A percentile compares a stretch with the other conserved stretches of the same genome.
phyloP scores from a whole-genome alignment of 148 eudicot species.

The Rhododendron ferrugineum region DNA sequence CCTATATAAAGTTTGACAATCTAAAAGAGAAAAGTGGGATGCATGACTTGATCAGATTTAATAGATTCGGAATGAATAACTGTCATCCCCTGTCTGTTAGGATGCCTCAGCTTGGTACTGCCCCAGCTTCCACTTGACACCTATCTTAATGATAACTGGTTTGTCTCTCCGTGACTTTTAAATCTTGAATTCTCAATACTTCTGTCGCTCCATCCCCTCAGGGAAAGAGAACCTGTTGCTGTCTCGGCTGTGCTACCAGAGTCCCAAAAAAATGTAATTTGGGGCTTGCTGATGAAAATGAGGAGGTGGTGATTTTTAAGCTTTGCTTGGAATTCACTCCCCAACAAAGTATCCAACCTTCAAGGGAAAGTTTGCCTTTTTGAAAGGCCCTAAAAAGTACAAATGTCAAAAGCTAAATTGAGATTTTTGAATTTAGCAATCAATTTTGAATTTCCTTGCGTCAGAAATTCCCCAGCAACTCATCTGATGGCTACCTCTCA shows the following conservation, averaged over 20 bases:
- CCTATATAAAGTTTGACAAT: background rate
- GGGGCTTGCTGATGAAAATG: background rate
- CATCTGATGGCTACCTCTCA: background rate
- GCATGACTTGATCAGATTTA: background rate
- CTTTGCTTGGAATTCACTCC: conserved; percentile 62
- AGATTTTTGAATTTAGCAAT: background rate
- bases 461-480: background rate
- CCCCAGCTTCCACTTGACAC: background rate
- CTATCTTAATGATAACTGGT: background rate
- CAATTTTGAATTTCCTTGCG: background rate
- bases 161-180: background rate
- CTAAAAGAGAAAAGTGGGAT: background rate
- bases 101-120: background rate
- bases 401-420: background rate
- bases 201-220: background rate
- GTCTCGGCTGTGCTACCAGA: background rate
- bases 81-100: background rate
- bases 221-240: background rate
- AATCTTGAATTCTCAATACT: background rate
- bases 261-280: background rate
- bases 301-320: conserved; percentile 7
- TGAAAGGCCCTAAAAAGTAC: background rate
- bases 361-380: background rate
- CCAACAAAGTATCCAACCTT: conserved; percentile 27
- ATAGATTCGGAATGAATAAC: too few relatives aligned